These are phyloP conservation scores for Plasmodium ovale DNA, from an alignment of 169 alveolate genomes.

Conservation along the genomic window DNA sequence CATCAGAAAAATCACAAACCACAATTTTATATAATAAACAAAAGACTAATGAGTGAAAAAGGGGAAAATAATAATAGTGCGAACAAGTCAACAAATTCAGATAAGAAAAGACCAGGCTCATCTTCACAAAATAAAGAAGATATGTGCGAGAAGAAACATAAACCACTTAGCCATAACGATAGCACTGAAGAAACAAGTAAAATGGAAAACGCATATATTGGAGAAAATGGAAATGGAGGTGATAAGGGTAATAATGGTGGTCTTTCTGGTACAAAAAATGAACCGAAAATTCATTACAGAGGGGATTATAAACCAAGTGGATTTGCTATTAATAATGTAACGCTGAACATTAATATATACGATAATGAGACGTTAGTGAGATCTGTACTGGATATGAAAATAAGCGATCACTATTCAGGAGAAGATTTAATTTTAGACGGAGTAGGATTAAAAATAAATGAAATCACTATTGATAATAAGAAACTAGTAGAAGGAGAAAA, in stretches of 20 bases:
- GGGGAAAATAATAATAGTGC: constrained; percentile 3
- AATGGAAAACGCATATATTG: neutral
- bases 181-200: neutral
- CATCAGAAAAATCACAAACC: neutral
- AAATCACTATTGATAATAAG: constrained; percentile 84
- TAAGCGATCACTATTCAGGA: constrained; percentile 79
- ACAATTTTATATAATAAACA: constrained; percentile 35
- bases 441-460: constrained; percentile 87
- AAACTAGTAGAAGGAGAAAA: constrained; percentile 81
- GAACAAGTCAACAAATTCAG: neutral
- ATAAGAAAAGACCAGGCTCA: constrained; percentile 17
- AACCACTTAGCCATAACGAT: neutral
- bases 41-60: constrained; percentile 59
- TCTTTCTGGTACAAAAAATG: constrained; percentile 28
- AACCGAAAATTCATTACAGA: constrained; percentile 85
- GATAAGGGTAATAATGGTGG: neutral
- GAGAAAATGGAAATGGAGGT: neutral
- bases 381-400: constrained; percentile 80
- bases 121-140: neutral
- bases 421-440: constrained; percentile 90
- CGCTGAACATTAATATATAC: constrained; percentile 84
- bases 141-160: neutral
- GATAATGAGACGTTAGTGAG: constrained; percentile 85
- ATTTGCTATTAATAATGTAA: constrained; percentile 85
- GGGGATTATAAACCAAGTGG: constrained; percentile 90